Conservation (phyloP, 148 eudicot genomes). For the Nyssa sinensis region DNA sequence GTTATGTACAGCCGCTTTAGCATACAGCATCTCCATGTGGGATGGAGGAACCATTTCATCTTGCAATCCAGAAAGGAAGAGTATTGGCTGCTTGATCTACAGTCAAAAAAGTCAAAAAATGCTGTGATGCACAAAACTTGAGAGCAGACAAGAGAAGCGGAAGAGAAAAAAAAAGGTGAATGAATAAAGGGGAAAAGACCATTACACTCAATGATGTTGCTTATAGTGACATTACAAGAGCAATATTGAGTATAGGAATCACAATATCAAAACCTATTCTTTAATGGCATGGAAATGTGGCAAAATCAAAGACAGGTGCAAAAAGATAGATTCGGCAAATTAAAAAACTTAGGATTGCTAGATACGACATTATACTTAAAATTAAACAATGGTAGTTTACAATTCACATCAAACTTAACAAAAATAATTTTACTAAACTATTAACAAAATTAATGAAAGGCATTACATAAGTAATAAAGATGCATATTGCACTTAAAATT, state of each 20-base stretch:
- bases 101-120: slow-evolving; percentile 5
- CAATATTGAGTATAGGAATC: slow-evolving; percentile 3
- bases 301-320: not conserved
- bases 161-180: not conserved
- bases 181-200: not conserved
- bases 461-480: not conserved
- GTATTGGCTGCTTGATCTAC: slow-evolving; percentile 87
- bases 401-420: not conserved
- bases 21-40: slow-evolving; percentile 87
- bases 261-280: not conserved
- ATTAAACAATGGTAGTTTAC: too few species aligned
- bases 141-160: not conserved
- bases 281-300: not conserved
- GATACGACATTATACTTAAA: not conserved
- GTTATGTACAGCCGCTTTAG: slow-evolving; percentile 86
- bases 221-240: not conserved
- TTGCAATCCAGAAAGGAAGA: slow-evolving; percentile 85
- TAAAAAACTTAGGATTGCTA: not conserved
- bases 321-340: not conserved
- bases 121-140: not conserved
- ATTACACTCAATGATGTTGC: not conserved
- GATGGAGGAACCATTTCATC: slow-evolving; percentile 95
- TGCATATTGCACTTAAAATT: not conserved
- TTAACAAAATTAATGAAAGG: not conserved
- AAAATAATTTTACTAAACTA: not conserved